Evolutionary conservation across 2,329 filamentous ascomycete species (phyloP).

Genomic region (Paramyrothecium sp.): DNA sequence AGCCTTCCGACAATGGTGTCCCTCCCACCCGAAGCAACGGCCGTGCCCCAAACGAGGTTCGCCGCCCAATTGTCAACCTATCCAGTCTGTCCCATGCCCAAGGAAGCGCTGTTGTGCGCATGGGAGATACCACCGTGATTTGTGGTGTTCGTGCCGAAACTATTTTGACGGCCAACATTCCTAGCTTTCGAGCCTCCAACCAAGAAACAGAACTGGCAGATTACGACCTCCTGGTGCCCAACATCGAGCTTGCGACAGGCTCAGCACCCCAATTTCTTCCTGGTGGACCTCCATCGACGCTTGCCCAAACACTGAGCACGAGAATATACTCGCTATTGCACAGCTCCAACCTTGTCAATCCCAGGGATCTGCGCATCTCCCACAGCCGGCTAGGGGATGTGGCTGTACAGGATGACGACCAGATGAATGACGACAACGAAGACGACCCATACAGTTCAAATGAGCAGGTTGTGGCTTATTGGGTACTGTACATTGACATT

Average conservation of each 20-base stretch:
- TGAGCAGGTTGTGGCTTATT: conserved; percentile 68
- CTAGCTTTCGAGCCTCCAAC: conserved; percentile 55
- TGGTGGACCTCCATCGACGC: conserved; percentile 73
- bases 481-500: conserved; percentile 94
- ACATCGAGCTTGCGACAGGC: conserved; percentile 88
- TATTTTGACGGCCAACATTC: conserved; percentile 71
- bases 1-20: conserved; percentile 48
- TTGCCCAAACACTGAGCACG: conserved; percentile 84
- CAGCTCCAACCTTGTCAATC: conserved; percentile 63
- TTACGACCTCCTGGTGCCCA: conserved; percentile 81
- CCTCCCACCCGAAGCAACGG: conserved; percentile 75
- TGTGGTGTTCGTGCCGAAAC: conserved; percentile 90
- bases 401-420: conserved; percentile 42
- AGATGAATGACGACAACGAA: conserved; percentile 35
- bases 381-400: conserved; percentile 52
- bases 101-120: conserved; percentile 83
- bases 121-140: conserved; percentile 91
- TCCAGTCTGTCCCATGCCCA: conserved; percentile 86
- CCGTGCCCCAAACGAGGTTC: conserved; percentile 67
- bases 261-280: conserved; percentile 84
- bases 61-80: conserved; percentile 73
- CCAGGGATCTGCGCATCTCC: conserved; percentile 71
- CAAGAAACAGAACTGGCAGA: conserved; percentile 50
- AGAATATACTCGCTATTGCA: conserved; percentile 76
- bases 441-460: conserved; percentile 23